Conservation (phyloP, 2,329 filamentous ascomycete genomes). For the Colletotrichum sp. region DNA sequence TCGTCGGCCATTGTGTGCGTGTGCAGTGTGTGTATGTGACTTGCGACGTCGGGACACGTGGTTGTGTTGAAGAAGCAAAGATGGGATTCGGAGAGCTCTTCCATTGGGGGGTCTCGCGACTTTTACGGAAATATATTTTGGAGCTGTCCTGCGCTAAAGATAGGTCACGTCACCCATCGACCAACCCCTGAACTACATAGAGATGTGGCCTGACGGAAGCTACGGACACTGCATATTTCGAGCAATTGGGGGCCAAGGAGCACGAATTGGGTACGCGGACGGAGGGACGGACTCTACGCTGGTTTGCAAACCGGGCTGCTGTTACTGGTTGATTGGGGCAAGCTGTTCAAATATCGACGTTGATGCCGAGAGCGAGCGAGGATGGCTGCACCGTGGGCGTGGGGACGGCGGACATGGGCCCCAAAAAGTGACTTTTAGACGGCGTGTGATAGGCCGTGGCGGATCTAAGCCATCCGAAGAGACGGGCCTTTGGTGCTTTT, state of each 20-base stretch:
- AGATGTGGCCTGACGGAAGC: not conserved
- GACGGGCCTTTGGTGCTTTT: not conserved
- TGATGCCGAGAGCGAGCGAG: conserved; percentile 12
- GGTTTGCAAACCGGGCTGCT: not conserved
- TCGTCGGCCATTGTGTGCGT: conserved; percentile 37
- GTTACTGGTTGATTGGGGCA: not conserved
- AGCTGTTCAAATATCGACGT: not conserved
- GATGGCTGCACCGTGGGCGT: not conserved
- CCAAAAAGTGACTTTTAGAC: conserved; percentile 14
- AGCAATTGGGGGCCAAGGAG: not conserved
- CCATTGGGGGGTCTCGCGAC: not conserved
- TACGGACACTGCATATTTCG: not conserved
- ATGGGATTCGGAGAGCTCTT: not conserved
- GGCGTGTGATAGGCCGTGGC: conserved; percentile 13
- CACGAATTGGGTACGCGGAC: not conserved
- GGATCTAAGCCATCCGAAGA: conserved; percentile 13
- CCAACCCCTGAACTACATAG: not conserved
- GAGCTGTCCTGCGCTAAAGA: not conserved
- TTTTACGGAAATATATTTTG: not conserved
- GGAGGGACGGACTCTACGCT: not conserved
- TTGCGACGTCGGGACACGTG: not conserved
- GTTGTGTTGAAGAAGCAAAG: not conserved
- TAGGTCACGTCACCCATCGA: not conserved
- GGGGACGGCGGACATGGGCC: not conserved
- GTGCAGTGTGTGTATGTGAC: conserved; percentile 25